These are phyloP conservation scores for Chrysopogon serrulatus DNA, from an alignment of 176 grass and related monocot genomes.

Conservation along the genomic window DNA sequence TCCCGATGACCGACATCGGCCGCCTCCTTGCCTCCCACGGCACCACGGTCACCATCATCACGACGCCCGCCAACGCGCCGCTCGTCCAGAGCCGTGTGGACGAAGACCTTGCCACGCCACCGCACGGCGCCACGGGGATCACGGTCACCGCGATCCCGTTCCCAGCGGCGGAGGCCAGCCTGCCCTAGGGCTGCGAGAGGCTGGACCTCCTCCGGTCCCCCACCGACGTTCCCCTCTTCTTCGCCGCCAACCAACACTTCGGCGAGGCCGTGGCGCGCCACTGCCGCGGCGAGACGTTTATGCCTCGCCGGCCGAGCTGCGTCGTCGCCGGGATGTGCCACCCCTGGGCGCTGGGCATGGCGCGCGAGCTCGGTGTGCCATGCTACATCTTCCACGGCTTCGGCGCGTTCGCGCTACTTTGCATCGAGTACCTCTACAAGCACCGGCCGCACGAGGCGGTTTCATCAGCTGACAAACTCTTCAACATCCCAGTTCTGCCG, in stretches of 20 bases:
- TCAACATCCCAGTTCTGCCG: slow-evolving; percentile 35
- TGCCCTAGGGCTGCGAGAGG: slow-evolving; percentile 54
- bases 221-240: slow-evolving; percentile 26
- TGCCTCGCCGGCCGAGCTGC: too few relatives aligned
- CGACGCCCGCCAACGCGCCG: slow-evolving; percentile 47
- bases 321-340: too few relatives aligned
- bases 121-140: neutral
- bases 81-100: slow-evolving; percentile 21
- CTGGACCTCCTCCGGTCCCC: slow-evolving; percentile 32
- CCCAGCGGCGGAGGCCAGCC: slow-evolving; percentile 25
- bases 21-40: slow-evolving; percentile 44
- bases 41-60: slow-evolving; percentile 39
- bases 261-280: slow-evolving; percentile 25
- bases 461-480: slow-evolving; percentile 20
- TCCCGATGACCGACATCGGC: slow-evolving; percentile 54
- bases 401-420: too few relatives aligned
- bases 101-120: slow-evolving; percentile 2
- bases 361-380: too few relatives aligned
- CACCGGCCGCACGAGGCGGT: slow-evolving; percentile 27
- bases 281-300: neutral
- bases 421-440: slow-evolving; percentile 42
- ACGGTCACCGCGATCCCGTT: slow-evolving; percentile 48
- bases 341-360: too few relatives aligned
- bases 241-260: slow-evolving; percentile 30
- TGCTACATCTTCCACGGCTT: too few relatives aligned